Evolutionary conservation across 768 basidiomycete genomes (phyloP), one percentile per base, ranked within the genome.

Genomic region (Suillus fuscotomentosus): DNA sequence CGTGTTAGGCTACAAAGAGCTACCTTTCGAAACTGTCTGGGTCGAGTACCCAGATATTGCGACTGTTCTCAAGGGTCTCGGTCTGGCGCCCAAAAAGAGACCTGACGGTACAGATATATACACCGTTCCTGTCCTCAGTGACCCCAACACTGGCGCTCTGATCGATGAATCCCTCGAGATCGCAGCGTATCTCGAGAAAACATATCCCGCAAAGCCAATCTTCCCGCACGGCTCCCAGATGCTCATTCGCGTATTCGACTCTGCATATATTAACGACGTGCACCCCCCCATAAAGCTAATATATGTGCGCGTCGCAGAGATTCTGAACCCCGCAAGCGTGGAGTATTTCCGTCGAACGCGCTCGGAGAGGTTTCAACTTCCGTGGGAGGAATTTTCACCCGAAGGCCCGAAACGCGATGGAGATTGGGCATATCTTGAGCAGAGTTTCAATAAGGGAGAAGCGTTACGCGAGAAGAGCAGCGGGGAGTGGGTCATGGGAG

Each of bases 1-100:
- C 59, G 68, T 72, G 3, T 66, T 80, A 51, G 76, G 76, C 62
- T 70, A 70, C 70, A 80, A 80, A 31, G 31, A 31, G 15, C 45
- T 80, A 20, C 69, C 79, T 1, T 82, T 82, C 72, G 78, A 75
- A 67, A 85, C 84, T 11, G 76, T 80, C 56, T 84, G 81, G 80
- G 71, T 86, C 61, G 84, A 85, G 64, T 83, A 81, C 65, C 80
- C 79, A 17, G 82, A 85, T 63, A 80, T 86, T 62, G 78, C 77
- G 43, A 36, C 66, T 0, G 61, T 77, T 36, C 74, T 73, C 62
- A 76, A 77, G 65, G 71, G 78, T 61, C 64, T 81, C 24, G 61
- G 50, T 15, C 13, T 51, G 22, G 3, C 11, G 3, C 47, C 41
- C 4, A 38, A 47, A 45, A 53, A 39, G 36, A 56, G 36, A 27